These are phyloP conservation scores for Lasiodiplodia hormozganensis DNA, from an alignment of 2,329 filamentous ascomycete genomes.

Conservation along the genomic window DNA sequence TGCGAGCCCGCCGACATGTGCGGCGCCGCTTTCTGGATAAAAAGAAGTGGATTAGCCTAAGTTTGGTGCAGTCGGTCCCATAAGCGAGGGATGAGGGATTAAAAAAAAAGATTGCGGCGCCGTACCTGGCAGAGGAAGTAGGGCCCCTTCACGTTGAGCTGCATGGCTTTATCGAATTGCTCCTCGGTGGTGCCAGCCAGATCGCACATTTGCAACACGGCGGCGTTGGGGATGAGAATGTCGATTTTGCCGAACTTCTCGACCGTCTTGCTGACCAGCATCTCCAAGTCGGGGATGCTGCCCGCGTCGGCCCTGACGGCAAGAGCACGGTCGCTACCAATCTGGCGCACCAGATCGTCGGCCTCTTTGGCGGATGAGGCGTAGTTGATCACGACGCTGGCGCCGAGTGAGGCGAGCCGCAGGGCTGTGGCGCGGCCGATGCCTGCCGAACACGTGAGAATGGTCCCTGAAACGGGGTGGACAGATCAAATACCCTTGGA, in stretches of 20 bases:
- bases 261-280: constrained; percentile 10
- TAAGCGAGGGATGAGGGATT: constrained; percentile 15
- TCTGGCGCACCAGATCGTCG: constrained; percentile 59
- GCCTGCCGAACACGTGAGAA: constrained; percentile 56
- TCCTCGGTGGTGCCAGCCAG: constrained; percentile 59
- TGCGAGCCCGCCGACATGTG: constrained; percentile 56
- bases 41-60: constrained; percentile 18
- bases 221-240: constrained; percentile 65
- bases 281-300: constrained; percentile 47
- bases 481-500: constrained; percentile 69
- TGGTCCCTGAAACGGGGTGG: not conserved
- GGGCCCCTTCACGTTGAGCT: constrained; percentile 63
- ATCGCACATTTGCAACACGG: constrained; percentile 54
- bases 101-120: not conserved
- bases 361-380: constrained; percentile 65
- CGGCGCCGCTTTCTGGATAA: constrained; percentile 52
- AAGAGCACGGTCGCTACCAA: constrained; percentile 66
- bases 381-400: constrained; percentile 74
- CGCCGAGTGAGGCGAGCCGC: constrained; percentile 75
- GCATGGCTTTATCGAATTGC: constrained; percentile 58
- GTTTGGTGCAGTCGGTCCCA: not conserved
- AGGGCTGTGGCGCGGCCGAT: constrained; percentile 73
- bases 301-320: constrained; percentile 76
- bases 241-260: constrained; percentile 62
- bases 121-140: constrained; percentile 26